Base-by-base conservation (phyloP, 2,329 filamentous ascomycete species). In the Phaeomoniella chlamydospora region DNA sequence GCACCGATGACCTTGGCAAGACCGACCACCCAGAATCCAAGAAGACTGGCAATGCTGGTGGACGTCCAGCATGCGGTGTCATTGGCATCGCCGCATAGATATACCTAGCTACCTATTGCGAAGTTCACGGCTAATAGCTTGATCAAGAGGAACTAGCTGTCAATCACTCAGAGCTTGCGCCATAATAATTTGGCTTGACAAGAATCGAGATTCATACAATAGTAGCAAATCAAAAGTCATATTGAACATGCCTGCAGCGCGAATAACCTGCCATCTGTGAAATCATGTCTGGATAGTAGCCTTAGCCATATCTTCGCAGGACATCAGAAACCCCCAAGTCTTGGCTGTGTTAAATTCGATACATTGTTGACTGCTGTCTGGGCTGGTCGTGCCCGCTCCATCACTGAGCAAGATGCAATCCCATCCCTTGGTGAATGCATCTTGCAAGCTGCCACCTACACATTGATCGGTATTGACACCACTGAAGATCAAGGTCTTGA, bases 31-130 rank as follows among this genome's bases (percentile, higher is more conserved):
- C 88, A 67, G 86, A 96, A 71, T 94, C 85, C 55, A 85, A 92
- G 72, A 94, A 92, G 80, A 98, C 90, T 47, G 90, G 90, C 49
- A 98, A 96, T 61, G 90, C 90, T 57, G 90, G 90, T 53, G 62
- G 68, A 51, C 84, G 90, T 57, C 90, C 90, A 58, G 90, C 90
- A 59, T 98, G 90, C 67, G 90, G 90, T 83, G 73, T 26, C 22
- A 26, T 26, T 26, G 22, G 22, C 22, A 26, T 26, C n/a, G 22
- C 22, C n/a, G 22, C 22, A n/a, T n/a, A n/a, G n/a, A n/a, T n/a
- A n/a, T n/a, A n/a, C n/a, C n/a, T n/a, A n/a, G n/a, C n/a, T n/a
- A n/a, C n/a, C n/a, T n/a, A n/a, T n/a, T n/a, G n/a, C n/a, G n/a
- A n/a, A n/a, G n/a, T n/a, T n/a, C n/a, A n/a, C n/a, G n/a, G n/a